Evolutionary conservation across 257 asterid genomes (phyloP).

Genomic region (Primulina huaijiensis): DNA sequence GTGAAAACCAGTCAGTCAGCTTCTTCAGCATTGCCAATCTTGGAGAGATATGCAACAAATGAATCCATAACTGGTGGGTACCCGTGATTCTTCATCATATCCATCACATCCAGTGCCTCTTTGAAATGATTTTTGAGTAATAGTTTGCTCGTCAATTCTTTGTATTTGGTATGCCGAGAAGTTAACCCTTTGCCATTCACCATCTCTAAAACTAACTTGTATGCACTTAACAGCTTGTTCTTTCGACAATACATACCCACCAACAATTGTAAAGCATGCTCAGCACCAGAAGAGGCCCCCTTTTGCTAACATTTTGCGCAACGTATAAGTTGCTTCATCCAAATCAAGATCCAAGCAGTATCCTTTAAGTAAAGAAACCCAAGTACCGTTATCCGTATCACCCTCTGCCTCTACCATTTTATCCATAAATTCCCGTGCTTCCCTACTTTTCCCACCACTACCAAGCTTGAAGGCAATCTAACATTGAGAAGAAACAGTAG

Average conservation of each 20-base stretch:
- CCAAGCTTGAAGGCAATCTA: slow-evolving; percentile 62
- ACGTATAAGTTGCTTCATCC: slow-evolving; percentile 48
- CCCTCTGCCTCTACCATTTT: slow-evolving; percentile 28
- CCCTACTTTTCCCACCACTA: slow-evolving; percentile 38
- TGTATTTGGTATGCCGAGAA: slow-evolving; percentile 59
- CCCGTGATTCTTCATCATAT: slow-evolving; percentile 68
- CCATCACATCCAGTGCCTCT: slow-evolving; percentile 59
- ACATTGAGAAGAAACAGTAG: slow-evolving; percentile 35
- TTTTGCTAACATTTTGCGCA: slow-evolving; percentile 50
- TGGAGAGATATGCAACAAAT: slow-evolving; percentile 52
- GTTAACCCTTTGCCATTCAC: slow-evolving; percentile 41
- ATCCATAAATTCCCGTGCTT: slow-evolving; percentile 44
- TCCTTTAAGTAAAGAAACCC: slow-evolving; percentile 70
- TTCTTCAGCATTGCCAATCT: slow-evolving; percentile 61
- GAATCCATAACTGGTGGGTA: slow-evolving; percentile 58
- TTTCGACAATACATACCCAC: slow-evolving; percentile 50
- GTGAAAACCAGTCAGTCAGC: slow-evolving; percentile 52
- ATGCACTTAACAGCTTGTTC: slow-evolving; percentile 49
- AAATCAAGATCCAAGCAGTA: slow-evolving; percentile 52
- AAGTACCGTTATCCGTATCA: slow-evolving; percentile 30
- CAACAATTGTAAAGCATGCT: slow-evolving; percentile 46
- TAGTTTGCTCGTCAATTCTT: slow-evolving; percentile 50
- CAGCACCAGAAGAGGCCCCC: slow-evolving; percentile 38
- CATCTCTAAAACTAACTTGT: slow-evolving; percentile 51
- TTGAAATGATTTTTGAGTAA: slow-evolving; percentile 44